A percentile compares a stretch with the other conserved stretches of the same genome.
Evolutionary conservation across 2,329 filamentous ascomycete species (phyloP).

Genomic region (Colletotrichum sp.): DNA sequence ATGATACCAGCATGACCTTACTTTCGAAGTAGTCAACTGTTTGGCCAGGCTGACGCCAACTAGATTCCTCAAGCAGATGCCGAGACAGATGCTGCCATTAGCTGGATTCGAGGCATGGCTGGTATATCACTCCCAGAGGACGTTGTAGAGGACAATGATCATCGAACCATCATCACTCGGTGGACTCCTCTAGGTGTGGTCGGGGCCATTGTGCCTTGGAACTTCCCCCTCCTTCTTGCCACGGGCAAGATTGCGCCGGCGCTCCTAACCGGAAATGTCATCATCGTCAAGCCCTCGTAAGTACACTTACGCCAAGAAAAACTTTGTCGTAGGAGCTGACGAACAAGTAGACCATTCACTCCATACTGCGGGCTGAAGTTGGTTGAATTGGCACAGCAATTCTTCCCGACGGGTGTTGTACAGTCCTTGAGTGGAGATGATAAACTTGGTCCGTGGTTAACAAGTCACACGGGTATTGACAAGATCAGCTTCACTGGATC

Average conservation of each 20-base stretch:
- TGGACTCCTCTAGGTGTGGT: conserved; percentile 46
- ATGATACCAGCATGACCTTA: background rate
- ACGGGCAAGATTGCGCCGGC: conserved; percentile 61
- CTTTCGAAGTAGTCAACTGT: background rate
- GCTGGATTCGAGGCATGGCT: conserved; percentile 33
- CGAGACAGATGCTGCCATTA: conserved; percentile 28
- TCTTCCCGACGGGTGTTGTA: conserved; percentile 68
- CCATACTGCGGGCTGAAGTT: conserved; percentile 65
- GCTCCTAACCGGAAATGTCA: conserved; percentile 59
- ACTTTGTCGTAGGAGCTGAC: background rate
- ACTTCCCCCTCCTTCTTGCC: conserved; percentile 59
- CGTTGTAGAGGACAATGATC: conserved; percentile 42
- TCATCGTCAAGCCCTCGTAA: conserved; percentile 62
- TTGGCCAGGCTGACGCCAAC: background rate
- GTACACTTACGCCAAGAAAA: background rate
- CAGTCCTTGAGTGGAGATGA: conserved; percentile 67
- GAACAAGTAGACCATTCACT: conserved; percentile 48
- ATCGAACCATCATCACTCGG: conserved; percentile 34
- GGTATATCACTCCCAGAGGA: conserved; percentile 39
- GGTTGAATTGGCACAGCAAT: conserved; percentile 59
- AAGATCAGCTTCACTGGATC: background rate
- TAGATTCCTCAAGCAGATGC: background rate
- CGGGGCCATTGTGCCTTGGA: conserved; percentile 56
- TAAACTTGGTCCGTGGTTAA: conserved; percentile 61
- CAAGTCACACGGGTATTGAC: background rate